Evolutionary conservation across 768 basidiomycete genomes (phyloP).

Genomic region (Amanita rubescens): DNA sequence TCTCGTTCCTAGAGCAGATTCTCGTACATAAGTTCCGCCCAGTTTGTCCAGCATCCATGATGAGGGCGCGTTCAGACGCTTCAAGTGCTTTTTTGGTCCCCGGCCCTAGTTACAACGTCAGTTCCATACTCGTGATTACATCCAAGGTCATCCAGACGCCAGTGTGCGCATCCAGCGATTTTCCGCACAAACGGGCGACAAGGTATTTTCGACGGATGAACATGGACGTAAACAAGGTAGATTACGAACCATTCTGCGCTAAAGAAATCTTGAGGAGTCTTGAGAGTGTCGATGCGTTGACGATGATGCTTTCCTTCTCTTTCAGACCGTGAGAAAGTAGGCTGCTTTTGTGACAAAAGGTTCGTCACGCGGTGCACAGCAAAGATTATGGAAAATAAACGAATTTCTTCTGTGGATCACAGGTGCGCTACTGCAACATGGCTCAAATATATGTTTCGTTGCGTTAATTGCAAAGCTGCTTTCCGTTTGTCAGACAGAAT

Average conservation of each 20-base stretch:
- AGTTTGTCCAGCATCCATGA: conserved; percentile 99
- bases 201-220: conserved; percentile 15
- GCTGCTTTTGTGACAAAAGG: conserved; percentile 4
- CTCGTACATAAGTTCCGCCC: conserved; percentile 85
- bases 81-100: conserved; percentile 99
- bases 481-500: too few relatives aligned
- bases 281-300: conserved; percentile 39
- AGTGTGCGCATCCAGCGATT: conserved; percentile 32
- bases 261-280: conserved; percentile 34
- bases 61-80: conserved; percentile 93
- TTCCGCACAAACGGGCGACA: conserved; percentile 13
- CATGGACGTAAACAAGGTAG: conserved; percentile 15
- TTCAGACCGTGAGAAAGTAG: conserved; percentile 29
- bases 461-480: too few relatives aligned
- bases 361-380: conserved; percentile 1
- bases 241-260: conserved; percentile 41
- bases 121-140: conserved; percentile 8
- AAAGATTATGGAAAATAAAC: too few relatives aligned
- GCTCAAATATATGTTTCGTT: too few relatives aligned
- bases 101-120: conserved; percentile 55
- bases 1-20: neutral
- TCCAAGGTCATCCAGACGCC: conserved; percentile 32
- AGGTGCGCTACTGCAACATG: neutral
- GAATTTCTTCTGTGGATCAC: neutral
- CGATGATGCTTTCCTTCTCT: conserved; percentile 26